Percentiles rank a stretch among this genome's conserved stretches.
These are phyloP conservation scores for Agaricus bisporus DNA, from an alignment of 768 basidiomycete species.

Conservation along the genomic window DNA sequence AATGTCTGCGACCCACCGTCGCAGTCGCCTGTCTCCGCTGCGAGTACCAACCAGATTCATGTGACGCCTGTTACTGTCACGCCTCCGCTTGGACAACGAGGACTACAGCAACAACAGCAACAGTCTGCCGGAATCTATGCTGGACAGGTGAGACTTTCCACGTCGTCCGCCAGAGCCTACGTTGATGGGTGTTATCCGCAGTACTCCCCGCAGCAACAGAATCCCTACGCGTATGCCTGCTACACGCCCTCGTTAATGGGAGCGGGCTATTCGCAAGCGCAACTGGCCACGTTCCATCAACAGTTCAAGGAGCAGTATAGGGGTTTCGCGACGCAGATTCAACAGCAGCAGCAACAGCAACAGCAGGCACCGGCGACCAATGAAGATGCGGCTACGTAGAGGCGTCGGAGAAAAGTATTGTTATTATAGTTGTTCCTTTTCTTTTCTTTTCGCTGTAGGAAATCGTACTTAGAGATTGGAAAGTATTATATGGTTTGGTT, in stretches of 20 bases:
- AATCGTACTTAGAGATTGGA: too few relatives aligned
- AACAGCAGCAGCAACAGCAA: slow-evolving; percentile 9
- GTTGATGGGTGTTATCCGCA: background rate
- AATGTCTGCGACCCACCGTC: slow-evolving; percentile 14
- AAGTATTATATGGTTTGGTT: too few relatives aligned
- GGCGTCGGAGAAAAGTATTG: slow-evolving; percentile 10
- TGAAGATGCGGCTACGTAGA: slow-evolving; percentile 6
- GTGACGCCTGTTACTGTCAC: background rate
- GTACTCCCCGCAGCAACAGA: slow-evolving; percentile 6
- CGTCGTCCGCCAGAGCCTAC: background rate
- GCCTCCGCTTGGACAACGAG: background rate
- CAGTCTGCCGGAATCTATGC: background rate
- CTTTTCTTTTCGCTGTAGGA: background rate
- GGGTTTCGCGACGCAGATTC: slow-evolving; percentile 1
- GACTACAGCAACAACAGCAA: slow-evolving; percentile 2
- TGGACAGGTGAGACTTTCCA: background rate
- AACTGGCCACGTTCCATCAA: slow-evolving; percentile 4
- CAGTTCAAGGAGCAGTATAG: slow-evolving; percentile 5
- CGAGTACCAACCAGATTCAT: background rate
- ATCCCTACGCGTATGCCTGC: slow-evolving; percentile 6
- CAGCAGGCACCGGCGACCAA: slow-evolving; percentile 11
- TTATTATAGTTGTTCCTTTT: slow-evolving; percentile 4
- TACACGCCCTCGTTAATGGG: slow-evolving; percentile 5
- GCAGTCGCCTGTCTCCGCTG: slow-evolving; percentile 1
- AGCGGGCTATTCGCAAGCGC: slow-evolving; percentile 3